Conservation (phyloP, 2,329 filamentous ascomycete genomes). For the Colletotrichum eleusines region DNA sequence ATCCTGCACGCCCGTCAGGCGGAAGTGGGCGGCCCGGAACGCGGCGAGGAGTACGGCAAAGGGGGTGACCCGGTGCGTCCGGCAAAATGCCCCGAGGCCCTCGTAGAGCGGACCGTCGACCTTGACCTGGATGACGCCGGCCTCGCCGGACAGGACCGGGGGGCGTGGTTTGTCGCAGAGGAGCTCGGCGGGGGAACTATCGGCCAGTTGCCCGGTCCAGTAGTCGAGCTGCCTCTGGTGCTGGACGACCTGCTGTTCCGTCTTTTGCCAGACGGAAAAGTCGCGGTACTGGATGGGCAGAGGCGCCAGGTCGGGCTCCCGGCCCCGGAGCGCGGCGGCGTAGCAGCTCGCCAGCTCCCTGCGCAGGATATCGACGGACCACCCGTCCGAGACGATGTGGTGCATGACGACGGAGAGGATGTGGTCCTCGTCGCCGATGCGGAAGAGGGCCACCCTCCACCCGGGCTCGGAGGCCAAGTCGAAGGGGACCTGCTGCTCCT, state of each 20-base stretch:
- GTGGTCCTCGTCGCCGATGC: constrained; percentile 39
- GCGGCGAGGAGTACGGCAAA: constrained; percentile 45
- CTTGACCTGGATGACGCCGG: constrained; percentile 25
- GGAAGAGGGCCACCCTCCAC: constrained; percentile 43
- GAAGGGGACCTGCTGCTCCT: constrained; percentile 45
- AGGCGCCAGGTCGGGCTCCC: constrained; percentile 39
- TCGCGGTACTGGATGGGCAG: constrained; percentile 46
- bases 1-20: constrained; percentile 45
- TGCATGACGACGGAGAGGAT: constrained; percentile 48
- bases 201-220: constrained; percentile 43
- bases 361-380: constrained; percentile 46
- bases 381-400: constrained; percentile 48
- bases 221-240: constrained; percentile 44
- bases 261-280: constrained; percentile 45
- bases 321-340: constrained; percentile 26
- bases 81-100: constrained; percentile 34
- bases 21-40: constrained; percentile 46
- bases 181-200: constrained; percentile 30
- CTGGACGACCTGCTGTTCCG: constrained; percentile 33
- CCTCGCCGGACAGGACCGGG: constrained; percentile 10
- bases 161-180: constrained; percentile 23
- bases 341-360: constrained; percentile 45
- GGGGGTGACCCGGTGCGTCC: constrained; percentile 12
- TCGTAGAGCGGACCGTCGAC: constrained; percentile 29
- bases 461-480: constrained; percentile 43